These are phyloP conservation scores for Lactarius hatsudake DNA, from an alignment of 768 basidiomycete species.

Conservation along the genomic window DNA sequence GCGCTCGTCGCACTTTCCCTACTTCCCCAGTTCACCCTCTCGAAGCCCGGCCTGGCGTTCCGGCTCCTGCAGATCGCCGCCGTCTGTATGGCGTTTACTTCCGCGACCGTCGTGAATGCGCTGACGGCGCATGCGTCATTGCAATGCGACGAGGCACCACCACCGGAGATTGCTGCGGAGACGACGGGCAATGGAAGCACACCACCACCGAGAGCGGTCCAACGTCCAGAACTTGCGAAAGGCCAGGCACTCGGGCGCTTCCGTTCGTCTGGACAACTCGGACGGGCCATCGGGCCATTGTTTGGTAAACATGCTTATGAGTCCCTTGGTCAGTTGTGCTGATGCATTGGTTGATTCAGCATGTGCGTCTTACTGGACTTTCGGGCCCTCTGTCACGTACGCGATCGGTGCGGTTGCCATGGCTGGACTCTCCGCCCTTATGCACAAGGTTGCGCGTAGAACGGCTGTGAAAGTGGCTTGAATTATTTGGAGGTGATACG, in stretches of 20 bases:
- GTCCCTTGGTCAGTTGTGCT: background rate
- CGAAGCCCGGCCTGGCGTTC: constrained; percentile 44
- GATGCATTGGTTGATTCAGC: constrained; percentile 42
- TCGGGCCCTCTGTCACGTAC: constrained; percentile 81
- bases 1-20: constrained; percentile 70
- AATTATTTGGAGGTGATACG: background rate
- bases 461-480: constrained; percentile 27
- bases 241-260: constrained; percentile 84
- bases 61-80: constrained; percentile 66
- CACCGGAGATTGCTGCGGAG: constrained; percentile 45
- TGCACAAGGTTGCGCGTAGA: constrained; percentile 45
- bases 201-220: constrained; percentile 38
- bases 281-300: constrained; percentile 88
- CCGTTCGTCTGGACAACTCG: constrained; percentile 91
- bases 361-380: constrained; percentile 85
- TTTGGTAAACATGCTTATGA: constrained; percentile 49
- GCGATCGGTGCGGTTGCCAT: constrained; percentile 60
- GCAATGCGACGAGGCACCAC: constrained; percentile 72
- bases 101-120: constrained; percentile 92
- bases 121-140: constrained; percentile 88
- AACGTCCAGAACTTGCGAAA: constrained; percentile 71
- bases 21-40: constrained; percentile 56
- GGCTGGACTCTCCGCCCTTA: constrained; percentile 53
- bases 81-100: constrained; percentile 87
- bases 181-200: constrained; percentile 51